These are phyloP conservation scores for Bocquillonia castaneifolia DNA, from an alignment of 441 rosid species.

Conservation along the genomic window DNA sequence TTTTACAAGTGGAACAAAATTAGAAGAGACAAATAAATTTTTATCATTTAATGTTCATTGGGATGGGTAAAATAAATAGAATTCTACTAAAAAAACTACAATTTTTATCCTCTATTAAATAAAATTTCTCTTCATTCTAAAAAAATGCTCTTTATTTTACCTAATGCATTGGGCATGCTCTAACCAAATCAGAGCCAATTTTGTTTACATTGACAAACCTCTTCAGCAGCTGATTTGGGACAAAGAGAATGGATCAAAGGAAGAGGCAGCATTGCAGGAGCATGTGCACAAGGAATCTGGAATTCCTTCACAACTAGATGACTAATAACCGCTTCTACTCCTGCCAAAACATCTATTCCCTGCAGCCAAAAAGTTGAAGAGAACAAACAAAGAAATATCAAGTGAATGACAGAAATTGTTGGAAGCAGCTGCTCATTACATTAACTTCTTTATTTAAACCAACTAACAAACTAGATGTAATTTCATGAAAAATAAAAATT, in stretches of 20 bases:
- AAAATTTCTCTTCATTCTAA: too few relatives aligned
- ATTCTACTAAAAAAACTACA: too few relatives aligned
- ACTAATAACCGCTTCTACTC: conserved; percentile 61
- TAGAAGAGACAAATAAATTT: too few relatives aligned
- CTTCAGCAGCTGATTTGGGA: conserved; percentile 69
- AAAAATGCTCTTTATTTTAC: too few relatives aligned
- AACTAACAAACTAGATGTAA: background rate
- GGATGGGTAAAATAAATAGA: too few relatives aligned
- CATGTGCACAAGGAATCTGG: conserved; percentile 65
- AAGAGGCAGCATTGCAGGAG: conserved; percentile 49
- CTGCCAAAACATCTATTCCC: conserved; percentile 63
- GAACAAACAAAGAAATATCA: background rate
- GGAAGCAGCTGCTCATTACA: background rate
- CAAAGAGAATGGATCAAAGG: conserved; percentile 38
- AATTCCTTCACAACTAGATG: conserved; percentile 61
- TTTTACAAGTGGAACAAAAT: too few relatives aligned
- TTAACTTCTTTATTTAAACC: background rate
- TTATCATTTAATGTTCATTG: too few relatives aligned
- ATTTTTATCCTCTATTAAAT: too few relatives aligned
- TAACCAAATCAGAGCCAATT: background rate
- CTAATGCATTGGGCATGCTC: too few relatives aligned
- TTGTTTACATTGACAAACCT: conserved; percentile 37
- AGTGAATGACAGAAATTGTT: conserved; percentile 1
- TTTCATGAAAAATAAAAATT: background rate
- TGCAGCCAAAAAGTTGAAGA: conserved; percentile 13